phyloP scores from a whole-genome alignment of 1,284 basidiomycete genomes.

The Heliocybe sulcata region DNA sequence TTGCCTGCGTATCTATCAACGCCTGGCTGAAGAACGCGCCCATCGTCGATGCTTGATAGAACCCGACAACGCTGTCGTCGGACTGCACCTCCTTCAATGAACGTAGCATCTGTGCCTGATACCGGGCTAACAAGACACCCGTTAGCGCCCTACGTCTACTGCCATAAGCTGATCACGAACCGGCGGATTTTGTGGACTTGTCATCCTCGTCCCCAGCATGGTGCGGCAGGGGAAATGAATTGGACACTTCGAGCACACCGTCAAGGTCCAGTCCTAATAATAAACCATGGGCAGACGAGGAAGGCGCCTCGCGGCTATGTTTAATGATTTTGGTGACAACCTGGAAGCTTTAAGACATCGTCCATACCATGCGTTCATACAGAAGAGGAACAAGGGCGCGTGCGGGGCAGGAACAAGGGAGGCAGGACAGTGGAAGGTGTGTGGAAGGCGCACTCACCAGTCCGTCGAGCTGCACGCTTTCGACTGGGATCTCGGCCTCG shows the following conservation, averaged over 20 bases:
- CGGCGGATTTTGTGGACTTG: conserved; percentile 63
- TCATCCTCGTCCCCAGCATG: conserved; percentile 70
- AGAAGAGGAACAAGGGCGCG: too few species aligned
- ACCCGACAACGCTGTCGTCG: conserved; percentile 93
- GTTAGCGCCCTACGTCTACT: conserved; percentile 3
- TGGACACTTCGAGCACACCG: conserved; percentile 86
- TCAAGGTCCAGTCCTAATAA: conserved; percentile 90
- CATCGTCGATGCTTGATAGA: conserved; percentile 88
- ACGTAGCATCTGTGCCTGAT: conserved; percentile 82
- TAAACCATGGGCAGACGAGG: conserved; percentile 72
- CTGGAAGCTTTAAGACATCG: conserved; percentile 31
- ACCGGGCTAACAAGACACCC: conserved; percentile 46
- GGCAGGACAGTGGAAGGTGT: background rate
- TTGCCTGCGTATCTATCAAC: conserved; percentile 84
- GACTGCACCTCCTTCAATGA: conserved; percentile 89
- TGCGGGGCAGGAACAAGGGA: background rate
- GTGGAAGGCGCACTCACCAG: conserved; percentile 47
- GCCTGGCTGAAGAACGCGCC: conserved; percentile 91
- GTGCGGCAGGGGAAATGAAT: conserved; percentile 84
- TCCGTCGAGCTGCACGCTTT: conserved; percentile 75
- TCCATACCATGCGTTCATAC: background rate
- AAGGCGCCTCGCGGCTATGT: conserved; percentile 65
- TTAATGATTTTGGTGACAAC: conserved; percentile 93
- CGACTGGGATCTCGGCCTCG: conserved; percentile 79
- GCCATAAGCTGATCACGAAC: conserved; percentile 30